These are phyloP conservation scores for Hamamelis virginiana DNA, from an alignment of 164 flowering plant species.

Conservation along the genomic window DNA sequence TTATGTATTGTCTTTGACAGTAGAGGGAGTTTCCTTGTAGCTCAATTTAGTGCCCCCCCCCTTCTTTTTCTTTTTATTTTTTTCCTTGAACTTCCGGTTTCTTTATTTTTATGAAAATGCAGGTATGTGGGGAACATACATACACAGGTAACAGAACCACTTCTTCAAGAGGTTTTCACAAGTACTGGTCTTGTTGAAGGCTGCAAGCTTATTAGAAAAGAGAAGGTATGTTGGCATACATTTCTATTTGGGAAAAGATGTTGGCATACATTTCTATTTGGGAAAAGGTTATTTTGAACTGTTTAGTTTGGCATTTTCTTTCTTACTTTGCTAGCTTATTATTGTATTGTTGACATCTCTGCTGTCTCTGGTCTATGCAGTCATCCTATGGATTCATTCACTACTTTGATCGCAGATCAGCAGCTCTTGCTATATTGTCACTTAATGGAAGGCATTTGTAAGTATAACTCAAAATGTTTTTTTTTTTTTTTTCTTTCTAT, in stretches of 20 bases:
- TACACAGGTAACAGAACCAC: conserved; percentile 87
- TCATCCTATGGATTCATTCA: conserved; percentile 97
- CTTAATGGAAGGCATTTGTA: conserved; percentile 96
- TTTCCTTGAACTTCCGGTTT: conserved; percentile 22
- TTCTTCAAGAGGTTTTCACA: conserved; percentile 91
- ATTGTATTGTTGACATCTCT: conserved; percentile 2
- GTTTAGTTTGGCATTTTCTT: not conserved
- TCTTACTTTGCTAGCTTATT: not conserved
- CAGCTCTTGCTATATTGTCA: conserved; percentile 82
- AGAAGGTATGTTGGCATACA: conserved; percentile 50
- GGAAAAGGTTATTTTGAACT: not conserved
- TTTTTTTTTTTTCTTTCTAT: not conserved
- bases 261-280: not conserved
- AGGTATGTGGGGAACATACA: conserved; percentile 98
- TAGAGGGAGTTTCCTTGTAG: conserved; percentile 20
- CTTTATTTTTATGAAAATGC: conserved; percentile 44
- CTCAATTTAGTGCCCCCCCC: conserved; percentile 2
- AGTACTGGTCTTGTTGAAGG: conserved; percentile 95
- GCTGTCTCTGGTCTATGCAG: conserved; percentile 42
- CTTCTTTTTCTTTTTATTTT: conserved; percentile 21
- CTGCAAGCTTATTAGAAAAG: conserved; percentile 94
- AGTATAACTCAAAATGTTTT: conserved; percentile 21
- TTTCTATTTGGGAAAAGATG: not conserved
- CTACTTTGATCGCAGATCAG: conserved; percentile 92
- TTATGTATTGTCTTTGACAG: no score